A percentile compares a stretch with the other conserved stretches of the same genome.
phyloP scores from a whole-genome alignment of 23 red algal genomes.

The Porphyridium purpureum region DNA sequence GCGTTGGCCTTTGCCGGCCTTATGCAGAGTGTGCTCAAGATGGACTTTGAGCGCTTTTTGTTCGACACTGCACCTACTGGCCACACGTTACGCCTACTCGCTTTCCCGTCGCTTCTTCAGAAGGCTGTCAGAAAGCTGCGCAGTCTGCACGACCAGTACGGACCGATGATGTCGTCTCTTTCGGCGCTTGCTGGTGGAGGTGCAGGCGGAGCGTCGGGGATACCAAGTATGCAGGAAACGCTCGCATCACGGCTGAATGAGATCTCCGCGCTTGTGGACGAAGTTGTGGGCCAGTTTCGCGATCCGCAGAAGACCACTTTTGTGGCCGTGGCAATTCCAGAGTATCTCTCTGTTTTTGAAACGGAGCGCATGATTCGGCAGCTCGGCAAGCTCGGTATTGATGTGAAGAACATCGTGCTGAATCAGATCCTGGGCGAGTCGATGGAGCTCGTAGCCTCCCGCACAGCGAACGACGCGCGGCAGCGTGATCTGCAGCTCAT shows the following conservation, averaged over 20 bases:
- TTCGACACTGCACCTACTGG: conserved; percentile 98
- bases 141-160: conserved; percentile 40
- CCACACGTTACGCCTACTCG: conserved; percentile 78
- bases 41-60: conserved; percentile 68
- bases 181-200: not conserved
- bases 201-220: not conserved
- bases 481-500: too few species aligned
- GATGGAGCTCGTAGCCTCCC: not conserved
- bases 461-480: not conserved
- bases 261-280: conserved; percentile 26
- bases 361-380: conserved; percentile 91
- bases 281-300: conserved; percentile 48
- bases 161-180: conserved; percentile 38
- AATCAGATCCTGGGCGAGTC: conserved; percentile 69
- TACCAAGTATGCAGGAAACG: not conserved
- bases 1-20: conserved; percentile 83
- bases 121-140: conserved; percentile 45
- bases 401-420: conserved; percentile 61
- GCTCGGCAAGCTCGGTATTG: conserved; percentile 62
- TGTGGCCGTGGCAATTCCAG: conserved; percentile 90
- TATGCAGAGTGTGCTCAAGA: conserved; percentile 71
- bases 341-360: conserved; percentile 95
- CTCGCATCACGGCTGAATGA: conserved; percentile 5
- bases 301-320: conserved; percentile 65
- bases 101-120: conserved; percentile 71